A percentile compares a stretch with the other conserved stretches of the same genome.
Conservation (phyloP, 2,329 filamentous ascomycete genomes). For the Hirsutella rhossiliensis region DNA sequence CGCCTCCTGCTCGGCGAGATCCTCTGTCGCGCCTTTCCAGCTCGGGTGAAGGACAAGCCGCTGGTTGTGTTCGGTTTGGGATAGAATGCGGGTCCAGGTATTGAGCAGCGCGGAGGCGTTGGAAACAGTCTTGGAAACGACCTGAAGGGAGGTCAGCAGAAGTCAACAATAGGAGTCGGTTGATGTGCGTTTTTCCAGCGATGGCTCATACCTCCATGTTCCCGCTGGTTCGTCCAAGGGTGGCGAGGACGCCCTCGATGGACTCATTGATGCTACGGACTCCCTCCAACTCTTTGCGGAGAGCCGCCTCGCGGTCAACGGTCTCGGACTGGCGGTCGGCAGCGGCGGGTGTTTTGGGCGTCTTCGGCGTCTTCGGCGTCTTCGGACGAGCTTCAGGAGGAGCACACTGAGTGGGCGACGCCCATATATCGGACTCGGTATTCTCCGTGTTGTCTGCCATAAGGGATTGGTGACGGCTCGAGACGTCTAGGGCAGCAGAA, state of each 20-base stretch:
- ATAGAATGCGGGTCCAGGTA: conserved; percentile 91
- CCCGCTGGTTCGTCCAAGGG: conserved; percentile 56
- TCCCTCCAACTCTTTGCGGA: conserved; percentile 70
- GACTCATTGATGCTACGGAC: conserved; percentile 79
- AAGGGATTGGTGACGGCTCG: background rate
- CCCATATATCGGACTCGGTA: conserved; percentile 37
- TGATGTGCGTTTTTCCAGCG: background rate
- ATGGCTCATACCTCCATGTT: conserved; percentile 56
- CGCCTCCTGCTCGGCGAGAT: conserved; percentile 75
- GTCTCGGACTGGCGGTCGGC: conserved; percentile 31
- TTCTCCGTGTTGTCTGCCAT: conserved; percentile 34
- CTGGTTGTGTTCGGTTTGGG: conserved; percentile 96
- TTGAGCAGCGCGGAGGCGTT: conserved; percentile 84
- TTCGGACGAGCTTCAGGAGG: conserved; percentile 17
- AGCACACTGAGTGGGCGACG: conserved; percentile 26
- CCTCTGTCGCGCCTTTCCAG: conserved; percentile 83
- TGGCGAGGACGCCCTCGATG: conserved; percentile 66
- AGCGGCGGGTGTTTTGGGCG: conserved; percentile 29
- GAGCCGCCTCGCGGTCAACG: conserved; percentile 55
- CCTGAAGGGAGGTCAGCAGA: conserved; percentile 35
- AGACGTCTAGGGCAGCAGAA: too few relatives aligned
- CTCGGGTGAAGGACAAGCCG: conserved; percentile 75
- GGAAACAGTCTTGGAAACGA: conserved; percentile 71
- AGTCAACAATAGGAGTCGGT: background rate
- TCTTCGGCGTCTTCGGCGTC: conserved; percentile 35